These are phyloP conservation scores for Bromus sterilis DNA, from an alignment of 176 grass and related monocot species.

Conservation along the genomic window DNA sequence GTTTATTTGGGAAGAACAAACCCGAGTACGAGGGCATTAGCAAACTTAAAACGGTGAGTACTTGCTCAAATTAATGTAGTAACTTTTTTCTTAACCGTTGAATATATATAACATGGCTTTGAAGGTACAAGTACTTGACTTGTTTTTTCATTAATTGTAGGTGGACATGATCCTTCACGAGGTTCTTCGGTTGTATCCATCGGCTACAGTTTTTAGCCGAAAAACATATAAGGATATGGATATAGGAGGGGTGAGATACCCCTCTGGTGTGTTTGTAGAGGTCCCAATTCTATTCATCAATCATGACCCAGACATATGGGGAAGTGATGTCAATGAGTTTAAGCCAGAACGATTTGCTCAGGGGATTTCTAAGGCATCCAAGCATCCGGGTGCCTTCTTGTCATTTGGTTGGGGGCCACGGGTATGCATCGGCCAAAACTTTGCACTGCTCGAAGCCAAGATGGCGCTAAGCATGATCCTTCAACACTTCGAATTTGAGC, in stretches of 20 bases:
- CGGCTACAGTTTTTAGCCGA: not conserved
- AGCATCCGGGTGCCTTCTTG: slow-evolving; percentile 17
- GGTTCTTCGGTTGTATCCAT: slow-evolving; percentile 51
- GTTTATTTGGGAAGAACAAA: slow-evolving; percentile 38
- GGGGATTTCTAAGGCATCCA: slow-evolving; percentile 39
- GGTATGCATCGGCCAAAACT: slow-evolving; percentile 58
- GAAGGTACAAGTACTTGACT: not conserved
- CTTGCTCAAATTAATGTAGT: too few relatives aligned
- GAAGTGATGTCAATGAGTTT: slow-evolving; percentile 49
- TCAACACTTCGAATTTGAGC: slow-evolving; percentile 39
- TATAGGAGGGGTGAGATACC: slow-evolving; percentile 24
- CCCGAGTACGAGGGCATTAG: slow-evolving; percentile 46
- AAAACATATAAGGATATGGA: slow-evolving; percentile 28
- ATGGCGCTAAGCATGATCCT: slow-evolving; percentile 43
- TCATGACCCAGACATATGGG: slow-evolving; percentile 51
- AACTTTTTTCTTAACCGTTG: too few relatives aligned
- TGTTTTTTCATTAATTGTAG: not conserved
- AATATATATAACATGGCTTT: too few relatives aligned
- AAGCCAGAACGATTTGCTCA: slow-evolving; percentile 45
- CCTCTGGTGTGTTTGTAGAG: slow-evolving; percentile 22
- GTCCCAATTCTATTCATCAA: slow-evolving; percentile 28
- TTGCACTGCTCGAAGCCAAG: slow-evolving; percentile 48
- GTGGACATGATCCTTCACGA: slow-evolving; percentile 70
- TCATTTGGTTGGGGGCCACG: slow-evolving; percentile 54
- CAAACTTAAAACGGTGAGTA: slow-evolving; percentile 49